phyloP scores from a whole-genome alignment of 371 early-diverging fungal genomes.

The Mortierella sp. region DNA sequence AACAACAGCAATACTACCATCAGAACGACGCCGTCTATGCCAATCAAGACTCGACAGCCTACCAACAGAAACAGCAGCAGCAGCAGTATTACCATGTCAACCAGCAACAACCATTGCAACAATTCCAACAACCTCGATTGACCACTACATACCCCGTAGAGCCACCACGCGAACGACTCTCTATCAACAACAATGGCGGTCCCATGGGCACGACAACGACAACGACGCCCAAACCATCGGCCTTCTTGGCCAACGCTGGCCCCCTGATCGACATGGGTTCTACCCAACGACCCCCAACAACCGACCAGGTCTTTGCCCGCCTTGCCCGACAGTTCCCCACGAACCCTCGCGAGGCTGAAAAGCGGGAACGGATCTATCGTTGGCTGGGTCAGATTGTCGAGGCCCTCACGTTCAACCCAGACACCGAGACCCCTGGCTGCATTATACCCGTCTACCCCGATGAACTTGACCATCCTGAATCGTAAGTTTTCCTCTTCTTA shows the following conservation, averaged over 20 bases:
- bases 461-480: conserved; percentile 30
- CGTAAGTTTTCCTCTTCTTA: conserved; percentile 19
- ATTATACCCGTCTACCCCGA: conserved; percentile 46
- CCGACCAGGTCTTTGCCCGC: conserved; percentile 42
- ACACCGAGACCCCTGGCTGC: conserved; percentile 29
- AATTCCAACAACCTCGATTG: conserved; percentile 20
- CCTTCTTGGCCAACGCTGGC: conserved; percentile 33
- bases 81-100: no score
- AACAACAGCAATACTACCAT: background rate
- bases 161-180: conserved; percentile 4
- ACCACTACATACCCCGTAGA: conserved; percentile 33
- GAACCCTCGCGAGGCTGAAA: conserved; percentile 44
- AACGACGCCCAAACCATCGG: conserved; percentile 14
- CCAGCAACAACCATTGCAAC: conserved; percentile 20
- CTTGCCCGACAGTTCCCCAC: conserved; percentile 31
- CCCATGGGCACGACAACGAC: background rate
- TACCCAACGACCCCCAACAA: conserved; percentile 13
- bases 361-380: conserved; percentile 31
- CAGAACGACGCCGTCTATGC: background rate
- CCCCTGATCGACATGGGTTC: conserved; percentile 32
- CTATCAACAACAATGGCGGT: conserved; percentile 1
- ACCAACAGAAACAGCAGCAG: conserved; percentile 12
- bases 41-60: conserved; percentile 3
- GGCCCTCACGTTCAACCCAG: conserved; percentile 33
- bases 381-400: conserved; percentile 31